These are phyloP conservation scores for Rhodotorula sp. DNA, from an alignment of 1,284 basidiomycete genomes.

Conservation along the genomic window DNA sequence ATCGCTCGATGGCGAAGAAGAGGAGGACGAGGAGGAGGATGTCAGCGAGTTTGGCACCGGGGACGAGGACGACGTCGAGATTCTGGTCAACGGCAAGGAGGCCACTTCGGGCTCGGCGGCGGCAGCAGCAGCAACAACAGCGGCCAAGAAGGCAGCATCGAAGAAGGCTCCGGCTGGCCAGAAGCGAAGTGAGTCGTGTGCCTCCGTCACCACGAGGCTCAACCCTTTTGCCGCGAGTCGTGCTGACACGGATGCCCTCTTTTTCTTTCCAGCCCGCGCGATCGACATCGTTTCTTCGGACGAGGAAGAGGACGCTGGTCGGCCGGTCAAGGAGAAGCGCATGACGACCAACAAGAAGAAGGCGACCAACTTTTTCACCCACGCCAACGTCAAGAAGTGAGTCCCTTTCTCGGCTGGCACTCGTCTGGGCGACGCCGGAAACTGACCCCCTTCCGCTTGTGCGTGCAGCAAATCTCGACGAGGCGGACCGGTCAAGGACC, in stretches of 20 bases:
- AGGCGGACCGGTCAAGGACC: constrained; percentile 27
- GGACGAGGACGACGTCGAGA: constrained; percentile 34
- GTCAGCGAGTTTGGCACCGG: constrained; percentile 20
- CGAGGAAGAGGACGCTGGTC: constrained; percentile 41
- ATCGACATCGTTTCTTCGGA: constrained; percentile 38
- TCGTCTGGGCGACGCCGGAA: no score
- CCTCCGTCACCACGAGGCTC: neutral
- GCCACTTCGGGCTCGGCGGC: constrained; percentile 13
- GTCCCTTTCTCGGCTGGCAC: neutral
- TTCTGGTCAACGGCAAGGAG: constrained; percentile 17
- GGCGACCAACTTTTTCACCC: constrained; percentile 76
- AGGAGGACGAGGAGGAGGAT: constrained; percentile 43
- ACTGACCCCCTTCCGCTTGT: neutral
- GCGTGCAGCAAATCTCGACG: constrained; percentile 31
- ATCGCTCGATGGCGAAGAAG: constrained; percentile 36
- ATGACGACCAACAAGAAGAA: constrained; percentile 94
- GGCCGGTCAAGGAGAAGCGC: constrained; percentile 62
- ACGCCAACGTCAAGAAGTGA: constrained; percentile 52
- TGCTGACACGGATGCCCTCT: neutral
- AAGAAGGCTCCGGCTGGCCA: constrained; percentile 19
- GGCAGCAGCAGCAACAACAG: neutral
- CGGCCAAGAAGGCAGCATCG: constrained; percentile 14
- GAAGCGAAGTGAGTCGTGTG: constrained; percentile 40
- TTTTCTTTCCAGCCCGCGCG: constrained; percentile 10
- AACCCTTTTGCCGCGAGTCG: no score